A percentile compares a stretch with the other conserved stretches of the same genome.
Conservation (phyloP, 768 basidiomycete genomes). For the Termitomyces eurrhizus region DNA sequence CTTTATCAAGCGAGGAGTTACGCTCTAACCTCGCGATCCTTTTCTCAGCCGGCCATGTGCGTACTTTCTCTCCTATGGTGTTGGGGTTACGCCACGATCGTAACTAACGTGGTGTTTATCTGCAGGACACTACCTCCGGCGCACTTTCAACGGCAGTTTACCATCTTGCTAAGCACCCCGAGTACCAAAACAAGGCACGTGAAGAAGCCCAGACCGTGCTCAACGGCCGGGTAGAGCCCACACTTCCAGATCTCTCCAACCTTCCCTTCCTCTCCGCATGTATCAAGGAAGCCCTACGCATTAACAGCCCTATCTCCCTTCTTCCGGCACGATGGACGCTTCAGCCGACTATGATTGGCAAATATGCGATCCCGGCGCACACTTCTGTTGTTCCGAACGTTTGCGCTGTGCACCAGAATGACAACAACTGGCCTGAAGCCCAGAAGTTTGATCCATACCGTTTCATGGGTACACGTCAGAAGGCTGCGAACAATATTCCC, state of each 20-base stretch:
- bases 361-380: conserved; percentile 26
- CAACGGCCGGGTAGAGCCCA: conserved; percentile 24
- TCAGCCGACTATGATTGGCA: conserved; percentile 21
- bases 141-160: conserved; percentile 33
- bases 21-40: conserved; percentile 33
- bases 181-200: conserved; percentile 31
- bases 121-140: conserved; percentile 35
- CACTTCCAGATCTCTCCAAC: conserved; percentile 22
- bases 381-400: conserved; percentile 30
- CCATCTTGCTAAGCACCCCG: conserved; percentile 32
- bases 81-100: neutral
- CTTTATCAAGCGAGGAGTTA: conserved; percentile 29
- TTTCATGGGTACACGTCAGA: conserved; percentile 17
- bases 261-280: conserved; percentile 32
- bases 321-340: conserved; percentile 22
- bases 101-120: neutral
- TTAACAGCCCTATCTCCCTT: conserved; percentile 27
- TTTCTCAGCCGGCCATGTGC: conserved; percentile 38
- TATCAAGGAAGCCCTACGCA: conserved; percentile 36
- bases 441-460: conserved; percentile 28
- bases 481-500: conserved; percentile 21
- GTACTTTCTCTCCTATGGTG: conserved; percentile 1
- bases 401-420: conserved; percentile 27
- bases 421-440: conserved; percentile 25
- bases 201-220: conserved; percentile 32